These are phyloP conservation scores for Candida incommunis DNA, from an alignment of 805 yeast genomes.

Conservation along the genomic window DNA sequence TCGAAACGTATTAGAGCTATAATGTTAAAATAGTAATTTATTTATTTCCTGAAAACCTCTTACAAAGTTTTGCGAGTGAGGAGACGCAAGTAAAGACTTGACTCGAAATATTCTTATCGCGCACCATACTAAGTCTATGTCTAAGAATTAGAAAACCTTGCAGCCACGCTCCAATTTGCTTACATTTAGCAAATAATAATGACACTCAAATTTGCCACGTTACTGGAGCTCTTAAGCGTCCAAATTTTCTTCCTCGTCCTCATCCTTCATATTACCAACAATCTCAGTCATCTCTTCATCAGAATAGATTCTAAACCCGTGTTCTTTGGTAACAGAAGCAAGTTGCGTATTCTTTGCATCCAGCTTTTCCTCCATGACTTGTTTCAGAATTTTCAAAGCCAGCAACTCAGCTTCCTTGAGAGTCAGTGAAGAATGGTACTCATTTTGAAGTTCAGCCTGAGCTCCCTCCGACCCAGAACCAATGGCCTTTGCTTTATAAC, in stretches of 20 bases:
- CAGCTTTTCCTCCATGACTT: slow-evolving; percentile 97
- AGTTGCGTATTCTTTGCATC: slow-evolving; percentile 92
- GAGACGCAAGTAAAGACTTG: too few species aligned
- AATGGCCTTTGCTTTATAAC: slow-evolving; percentile 96
- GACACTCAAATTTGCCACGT: too few species aligned
- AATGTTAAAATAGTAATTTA: too few species aligned
- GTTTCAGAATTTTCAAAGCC: slow-evolving; percentile 79
- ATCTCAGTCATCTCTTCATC: slow-evolving; percentile 75
- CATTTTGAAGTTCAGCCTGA: slow-evolving; percentile 92
- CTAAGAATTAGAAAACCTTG: too few species aligned
- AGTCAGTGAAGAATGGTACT: slow-evolving; percentile 80
- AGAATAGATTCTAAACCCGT: slow-evolving; percentile 73
- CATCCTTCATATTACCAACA: slow-evolving; percentile 63
- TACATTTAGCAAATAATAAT: too few species aligned
- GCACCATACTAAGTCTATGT: too few species aligned
- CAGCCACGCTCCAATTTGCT: too few species aligned
- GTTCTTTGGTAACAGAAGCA: slow-evolving; percentile 77
- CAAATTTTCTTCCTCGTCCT: slow-evolving; percentile 13
- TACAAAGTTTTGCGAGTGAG: too few species aligned
- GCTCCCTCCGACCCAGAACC: slow-evolving; percentile 99
- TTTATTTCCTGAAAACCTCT: too few species aligned
- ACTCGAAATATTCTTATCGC: too few species aligned
- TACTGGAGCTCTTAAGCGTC: neutral
- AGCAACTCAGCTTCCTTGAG: slow-evolving; percentile 85
- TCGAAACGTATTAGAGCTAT: too few species aligned